Conservation (phyloP, 2,329 filamentous ascomycete species). For the Exophiala sp. region DNA sequence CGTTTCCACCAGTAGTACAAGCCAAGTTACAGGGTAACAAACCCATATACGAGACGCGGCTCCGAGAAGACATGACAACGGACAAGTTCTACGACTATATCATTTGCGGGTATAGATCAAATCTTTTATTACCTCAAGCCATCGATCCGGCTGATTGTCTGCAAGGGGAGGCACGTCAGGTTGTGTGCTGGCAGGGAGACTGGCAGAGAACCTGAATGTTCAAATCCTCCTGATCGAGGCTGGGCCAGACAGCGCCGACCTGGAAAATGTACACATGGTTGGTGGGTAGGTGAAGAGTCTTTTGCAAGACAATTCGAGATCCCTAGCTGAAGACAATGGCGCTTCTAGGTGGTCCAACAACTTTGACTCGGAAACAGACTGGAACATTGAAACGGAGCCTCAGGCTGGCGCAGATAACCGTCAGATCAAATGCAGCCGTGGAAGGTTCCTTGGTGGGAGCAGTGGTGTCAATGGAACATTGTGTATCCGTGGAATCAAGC, state of each 20-base stretch:
- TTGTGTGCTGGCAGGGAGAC: constrained; percentile 46
- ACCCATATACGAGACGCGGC: no score
- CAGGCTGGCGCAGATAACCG: constrained; percentile 39
- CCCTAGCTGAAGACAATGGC: constrained; percentile 37
- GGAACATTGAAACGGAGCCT: constrained; percentile 42
- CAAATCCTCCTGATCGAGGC: constrained; percentile 46
- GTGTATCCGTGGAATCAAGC: constrained; percentile 41
- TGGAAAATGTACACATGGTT: constrained; percentile 49
- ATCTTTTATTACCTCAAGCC: no score
- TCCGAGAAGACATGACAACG: no score
- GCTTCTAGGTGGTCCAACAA: constrained; percentile 10
- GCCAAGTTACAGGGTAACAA: no score
- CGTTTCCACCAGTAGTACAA: no score
- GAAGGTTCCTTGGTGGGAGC: constrained; percentile 41
- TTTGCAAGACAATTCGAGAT: no score
- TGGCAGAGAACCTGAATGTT: constrained; percentile 43
- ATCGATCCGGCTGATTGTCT: constrained; percentile 9
- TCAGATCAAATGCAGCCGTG: constrained; percentile 37
- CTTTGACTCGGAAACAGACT: constrained; percentile 34
- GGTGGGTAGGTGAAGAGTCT: constrained; percentile 40
- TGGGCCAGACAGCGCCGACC: constrained; percentile 42
- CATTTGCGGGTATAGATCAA: constrained; percentile 10
- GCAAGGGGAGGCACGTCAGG: constrained; percentile 46
- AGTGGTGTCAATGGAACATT: constrained; percentile 45
- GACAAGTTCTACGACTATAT: constrained; percentile 24